These are phyloP conservation scores for Malus orientalis DNA, from an alignment of 306 rosid species.

Conservation along the genomic window DNA sequence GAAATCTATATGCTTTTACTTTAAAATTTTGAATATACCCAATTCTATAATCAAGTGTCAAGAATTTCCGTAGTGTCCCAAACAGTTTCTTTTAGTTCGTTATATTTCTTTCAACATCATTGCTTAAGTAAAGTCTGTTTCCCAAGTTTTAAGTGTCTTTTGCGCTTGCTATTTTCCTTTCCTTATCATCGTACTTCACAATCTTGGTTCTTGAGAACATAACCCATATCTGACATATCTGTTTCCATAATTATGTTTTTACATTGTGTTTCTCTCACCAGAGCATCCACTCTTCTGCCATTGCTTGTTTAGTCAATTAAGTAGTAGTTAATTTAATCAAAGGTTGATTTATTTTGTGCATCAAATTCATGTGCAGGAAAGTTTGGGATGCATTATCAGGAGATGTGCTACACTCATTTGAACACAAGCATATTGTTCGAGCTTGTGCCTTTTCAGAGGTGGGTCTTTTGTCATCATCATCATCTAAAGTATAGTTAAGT, in stretches of 20 bases:
- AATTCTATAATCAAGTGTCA: neutral
- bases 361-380: conserved; percentile 57
- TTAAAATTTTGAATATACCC: no score
- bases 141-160: neutral
- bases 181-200: neutral
- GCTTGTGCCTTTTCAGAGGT: conserved; percentile 98
- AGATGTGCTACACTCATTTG: conserved; percentile 84
- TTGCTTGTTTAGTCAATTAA: neutral
- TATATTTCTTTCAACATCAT: neutral
- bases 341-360: conserved; percentile 4
- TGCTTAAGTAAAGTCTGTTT: neutral
- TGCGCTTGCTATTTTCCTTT: neutral
- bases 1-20: neutral
- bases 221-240: neutral
- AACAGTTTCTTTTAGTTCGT: neutral
- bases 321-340: neutral
- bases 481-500: neutral
- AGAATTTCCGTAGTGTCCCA: neutral
- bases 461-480: neutral
- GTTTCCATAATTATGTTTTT: neutral
- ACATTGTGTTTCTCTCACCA: neutral
- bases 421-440: conserved; percentile 96
- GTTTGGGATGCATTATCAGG: conserved; percentile 98
- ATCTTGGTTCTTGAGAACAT: neutral
- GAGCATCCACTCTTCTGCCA: neutral